Evolutionary conservation across 768 basidiomycete species (phyloP), one percentile per base, ranked within the genome.

Genomic region (Tylopilus sp.): DNA sequence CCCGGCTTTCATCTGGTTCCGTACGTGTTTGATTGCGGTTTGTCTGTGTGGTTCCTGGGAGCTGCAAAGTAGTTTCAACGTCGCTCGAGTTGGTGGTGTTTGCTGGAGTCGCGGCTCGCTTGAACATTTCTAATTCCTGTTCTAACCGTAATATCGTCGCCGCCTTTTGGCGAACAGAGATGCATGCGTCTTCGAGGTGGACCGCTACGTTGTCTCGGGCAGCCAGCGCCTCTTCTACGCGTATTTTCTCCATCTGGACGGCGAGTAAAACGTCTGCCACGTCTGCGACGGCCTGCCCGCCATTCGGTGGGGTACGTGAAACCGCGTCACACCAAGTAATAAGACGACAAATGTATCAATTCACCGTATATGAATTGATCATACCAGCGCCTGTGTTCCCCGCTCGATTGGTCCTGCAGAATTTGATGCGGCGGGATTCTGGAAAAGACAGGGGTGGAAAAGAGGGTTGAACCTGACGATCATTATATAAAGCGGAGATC

Each of bases 141-240:
- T 80, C 76, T 40, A 86, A 63, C 8, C 65, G 72, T 30, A 78
- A 73, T 52, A 87, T 78, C 8, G 72, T 63, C 21, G 74, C 72
- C 2, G 77, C 74, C 68, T 87, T 87, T 63, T 84, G 77, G n/a
- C 78, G 77, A 58, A 88, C 71, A 1, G 83, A 82, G 14, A 71
- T 64, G 61, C 82, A 85, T 11, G 84, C 84, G 42, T 82, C 78
- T 29, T 78, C 73, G 13, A 89, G 76, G 28, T 79, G 80, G 37
- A 78, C 69, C 2, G 86, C 78, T 16, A 77, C 79, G 28, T 75
- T 77, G 61, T 89, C 87, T 36, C 87, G 81, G 28, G 86, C 87
- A 25, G 69, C 72, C 48, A 84, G 65, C 2, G 83, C 84, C 60
- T 88, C 85, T 21, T 65, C 67, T 2, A 83, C 78, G 44, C 78